Percentiles rank a stretch among this genome's conserved stretches.
Evolutionary conservation across 129 eudicot genomes (phyloP).

Genomic region (Dittrichia graveolens): DNA sequence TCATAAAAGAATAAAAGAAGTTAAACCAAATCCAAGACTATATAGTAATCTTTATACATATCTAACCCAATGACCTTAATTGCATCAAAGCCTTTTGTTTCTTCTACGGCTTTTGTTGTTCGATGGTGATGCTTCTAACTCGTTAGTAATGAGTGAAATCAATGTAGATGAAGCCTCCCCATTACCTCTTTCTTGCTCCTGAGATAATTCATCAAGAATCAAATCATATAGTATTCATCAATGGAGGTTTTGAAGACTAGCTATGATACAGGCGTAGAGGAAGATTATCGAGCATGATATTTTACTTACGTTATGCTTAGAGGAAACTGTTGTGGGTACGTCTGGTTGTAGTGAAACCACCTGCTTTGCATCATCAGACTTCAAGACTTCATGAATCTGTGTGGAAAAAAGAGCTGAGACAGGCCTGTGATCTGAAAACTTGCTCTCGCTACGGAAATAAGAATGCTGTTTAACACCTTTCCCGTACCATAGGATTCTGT

Average conservation of each 20-base stretch:
- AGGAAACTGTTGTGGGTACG: slow-evolving; percentile 28
- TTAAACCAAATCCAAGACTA: slow-evolving; percentile 2
- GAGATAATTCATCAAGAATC: background rate
- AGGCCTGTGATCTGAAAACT: slow-evolving; percentile 91
- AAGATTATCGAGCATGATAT: slow-evolving; percentile 6
- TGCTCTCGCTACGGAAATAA: slow-evolving; percentile 79
- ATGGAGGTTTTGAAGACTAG: background rate
- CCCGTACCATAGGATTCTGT: slow-evolving; percentile 91
- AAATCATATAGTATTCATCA: slow-evolving; percentile 6
- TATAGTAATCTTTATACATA: slow-evolving; percentile 14
- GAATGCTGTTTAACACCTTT: slow-evolving; percentile 87
- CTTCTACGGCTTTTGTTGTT: slow-evolving; percentile 27
- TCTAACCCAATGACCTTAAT: slow-evolving; percentile 17
- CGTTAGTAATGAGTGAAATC: slow-evolving; percentile 39
- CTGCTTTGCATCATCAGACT: slow-evolving; percentile 41
- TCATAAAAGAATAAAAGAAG: slow-evolving; percentile 24
- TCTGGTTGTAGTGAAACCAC: slow-evolving; percentile 33
- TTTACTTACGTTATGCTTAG: slow-evolving; percentile 45
- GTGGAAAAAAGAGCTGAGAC: slow-evolving; percentile 84
- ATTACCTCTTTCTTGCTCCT: slow-evolving; percentile 39
- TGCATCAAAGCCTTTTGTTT: slow-evolving; percentile 35
- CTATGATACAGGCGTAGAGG: background rate
- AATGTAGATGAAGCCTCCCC: slow-evolving; percentile 48
- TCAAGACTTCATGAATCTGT: slow-evolving; percentile 54
- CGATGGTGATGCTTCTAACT: slow-evolving; percentile 40